Evolutionary conservation across 78 protist genomes (phyloP), one percentile per base, ranked within the genome.

Genomic region (Emiliania huxleyi): DNA sequence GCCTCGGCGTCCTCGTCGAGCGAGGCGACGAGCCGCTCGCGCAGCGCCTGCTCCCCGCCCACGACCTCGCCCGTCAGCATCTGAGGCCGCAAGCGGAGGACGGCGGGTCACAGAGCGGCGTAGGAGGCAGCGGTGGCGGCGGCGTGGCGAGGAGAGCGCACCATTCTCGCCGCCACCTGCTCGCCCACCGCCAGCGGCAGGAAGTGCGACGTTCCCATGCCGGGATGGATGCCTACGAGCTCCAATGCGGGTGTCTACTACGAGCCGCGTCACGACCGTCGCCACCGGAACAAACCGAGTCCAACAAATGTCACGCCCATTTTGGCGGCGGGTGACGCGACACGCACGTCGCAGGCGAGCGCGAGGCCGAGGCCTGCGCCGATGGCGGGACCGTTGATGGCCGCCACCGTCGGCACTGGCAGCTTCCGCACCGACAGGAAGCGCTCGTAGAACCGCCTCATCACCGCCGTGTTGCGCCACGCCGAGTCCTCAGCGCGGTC

Each of bases 321-420:
- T 19, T 23, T 37, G n/a, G 96, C 96, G 37, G 83, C 93, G 43
- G n/a, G 56, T 0, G 85, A 29, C 18, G 90, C 85, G 8, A 95
- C 5, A 26, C 97, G 92, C 0, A 95, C 55, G 62, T 95, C 97
- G 35, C 95, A 75, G 12, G 97, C 97, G 69, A 94, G 22, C 18
- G 97, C 95, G 5, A 95, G 43, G 91, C 97, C 94, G 2, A 90
- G 42, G 40, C 97, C 97, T 15, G 97, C 97, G 93, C 97, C 97
- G 37, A 95, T 83, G 0, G 97, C 97, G 18, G 55, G 93, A 29
- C 97, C 97, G 84, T 95, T 95, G 73, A 95, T 93, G 37, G 95
- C 94, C 19, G 95, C 93, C 22, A 94, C 48, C 15, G 69, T 43
- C 22, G 95, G 97, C 29, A 94, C 94, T 12, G 83, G 87, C 3